Evolutionary conservation across 75 land plant genomes (phyloP).

Genomic region (Selaginella tamariscina): DNA sequence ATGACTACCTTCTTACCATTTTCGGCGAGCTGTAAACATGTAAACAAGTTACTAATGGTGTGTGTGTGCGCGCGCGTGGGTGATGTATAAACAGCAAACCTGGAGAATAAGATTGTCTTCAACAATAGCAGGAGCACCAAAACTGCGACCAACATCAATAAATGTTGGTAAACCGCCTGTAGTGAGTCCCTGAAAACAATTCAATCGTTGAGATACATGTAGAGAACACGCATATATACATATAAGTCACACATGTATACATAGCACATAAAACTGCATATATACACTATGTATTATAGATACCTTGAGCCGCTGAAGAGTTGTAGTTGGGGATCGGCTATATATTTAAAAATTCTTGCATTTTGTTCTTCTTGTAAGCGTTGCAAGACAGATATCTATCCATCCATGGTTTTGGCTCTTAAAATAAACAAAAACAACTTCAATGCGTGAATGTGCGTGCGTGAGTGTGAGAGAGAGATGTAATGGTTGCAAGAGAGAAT

Average conservation of each 20-base stretch:
- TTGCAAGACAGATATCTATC: constrained; percentile 64
- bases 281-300: not conserved
- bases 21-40: constrained; percentile 56
- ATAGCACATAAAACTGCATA: not conserved
- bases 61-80: not conserved
- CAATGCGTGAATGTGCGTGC: no score
- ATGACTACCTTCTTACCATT: constrained; percentile 74
- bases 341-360: constrained; percentile 83
- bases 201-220: constrained; percentile 6
- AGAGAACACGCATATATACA: not conserved
- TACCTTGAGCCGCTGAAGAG: constrained; percentile 91
- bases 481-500: not conserved
- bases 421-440: not conserved
- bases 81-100: constrained; percentile 25
- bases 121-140: constrained; percentile 96
- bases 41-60: not conserved
- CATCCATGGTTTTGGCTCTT: constrained; percentile 92
- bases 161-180: constrained; percentile 96
- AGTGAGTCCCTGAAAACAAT: constrained; percentile 61
- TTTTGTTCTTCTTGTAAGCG: constrained; percentile 28
- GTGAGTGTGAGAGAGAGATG: no score
- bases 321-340: constrained; percentile 99
- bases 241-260: not conserved
- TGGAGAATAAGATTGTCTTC: constrained; percentile 90
- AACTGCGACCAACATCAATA: constrained; percentile 93